Conservation (phyloP, 768 basidiomycete genomes). For the Leccinellum rugosiceps region DNA sequence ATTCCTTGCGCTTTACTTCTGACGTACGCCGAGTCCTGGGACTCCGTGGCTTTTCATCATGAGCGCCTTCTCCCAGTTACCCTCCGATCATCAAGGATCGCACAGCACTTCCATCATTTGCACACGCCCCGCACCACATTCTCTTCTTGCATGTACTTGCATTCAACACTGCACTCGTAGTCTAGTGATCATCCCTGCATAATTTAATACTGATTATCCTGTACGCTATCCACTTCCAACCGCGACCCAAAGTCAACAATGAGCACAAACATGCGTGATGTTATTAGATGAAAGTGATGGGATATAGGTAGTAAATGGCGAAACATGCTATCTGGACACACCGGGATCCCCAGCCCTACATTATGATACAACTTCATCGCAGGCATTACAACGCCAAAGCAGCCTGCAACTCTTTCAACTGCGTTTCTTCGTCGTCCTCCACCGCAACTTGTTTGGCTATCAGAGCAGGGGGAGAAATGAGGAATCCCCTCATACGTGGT, state of each 20-base stretch:
- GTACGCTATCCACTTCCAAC: slow-evolving; percentile 32
- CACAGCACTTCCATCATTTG: slow-evolving; percentile 23
- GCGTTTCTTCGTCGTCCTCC: slow-evolving; percentile 90
- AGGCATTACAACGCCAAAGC: slow-evolving; percentile 70
- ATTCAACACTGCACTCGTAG: slow-evolving; percentile 25
- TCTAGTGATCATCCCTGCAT: slow-evolving; percentile 30
- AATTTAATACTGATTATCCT: slow-evolving; percentile 39
- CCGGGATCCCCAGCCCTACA: slow-evolving; percentile 1
- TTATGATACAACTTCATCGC: slow-evolving; percentile 8
- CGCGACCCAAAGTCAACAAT: slow-evolving; percentile 19
- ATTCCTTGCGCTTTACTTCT: slow-evolving; percentile 92
- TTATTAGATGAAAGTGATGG: slow-evolving; percentile 30
- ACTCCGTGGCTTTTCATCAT: slow-evolving; percentile 51
- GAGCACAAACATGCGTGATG: slow-evolving; percentile 18
- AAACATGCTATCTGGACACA: slow-evolving; percentile 18
- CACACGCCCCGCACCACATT: slow-evolving; percentile 22
- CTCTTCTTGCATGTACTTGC: slow-evolving; percentile 28
- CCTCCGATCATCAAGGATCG: slow-evolving; percentile 12
- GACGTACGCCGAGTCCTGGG: slow-evolving; percentile 94
- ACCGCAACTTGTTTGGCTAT: slow-evolving; percentile 41
- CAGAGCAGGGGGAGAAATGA: slow-evolving; percentile 1
- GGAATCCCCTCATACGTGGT: background rate
- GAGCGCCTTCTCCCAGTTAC: slow-evolving; percentile 4
- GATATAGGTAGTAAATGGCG: slow-evolving; percentile 34
- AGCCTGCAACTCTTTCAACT: slow-evolving; percentile 87